Evolutionary conservation across 768 basidiomycete species (phyloP).

Genomic region (Amanita pseudoporphyria): DNA sequence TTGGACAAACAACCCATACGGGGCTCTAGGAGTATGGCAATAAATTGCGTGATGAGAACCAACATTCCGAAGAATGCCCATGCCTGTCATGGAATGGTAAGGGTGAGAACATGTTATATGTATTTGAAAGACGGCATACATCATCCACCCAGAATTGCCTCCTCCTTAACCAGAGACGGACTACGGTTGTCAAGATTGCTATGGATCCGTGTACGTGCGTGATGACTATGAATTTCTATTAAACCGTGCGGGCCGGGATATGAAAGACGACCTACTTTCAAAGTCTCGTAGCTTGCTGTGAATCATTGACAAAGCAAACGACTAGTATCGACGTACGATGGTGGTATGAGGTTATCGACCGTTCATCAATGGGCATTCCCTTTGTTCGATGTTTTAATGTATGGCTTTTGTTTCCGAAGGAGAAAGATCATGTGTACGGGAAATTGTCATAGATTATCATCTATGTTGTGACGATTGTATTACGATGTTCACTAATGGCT

Average conservation of each 20-base stretch:
- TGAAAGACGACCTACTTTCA: neutral
- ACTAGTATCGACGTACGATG: no score
- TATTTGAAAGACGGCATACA: slow-evolving; percentile 13
- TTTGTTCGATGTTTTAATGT: no score
- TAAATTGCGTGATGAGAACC: slow-evolving; percentile 18
- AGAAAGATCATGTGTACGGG: no score
- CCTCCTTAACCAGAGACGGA: slow-evolving; percentile 23
- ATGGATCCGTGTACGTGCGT: slow-evolving; percentile 23
- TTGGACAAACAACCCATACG: slow-evolving; percentile 8
- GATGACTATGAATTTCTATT: slow-evolving; percentile 16
- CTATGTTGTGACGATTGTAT: no score
- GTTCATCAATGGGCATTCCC: no score
- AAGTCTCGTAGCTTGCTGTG: neutral
- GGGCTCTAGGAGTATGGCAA: slow-evolving; percentile 21
- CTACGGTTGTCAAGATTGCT: slow-evolving; percentile 21
- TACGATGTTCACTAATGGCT: no score
- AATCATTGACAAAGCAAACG: neutral
- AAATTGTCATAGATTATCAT: no score
- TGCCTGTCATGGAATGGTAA: slow-evolving; percentile 14
- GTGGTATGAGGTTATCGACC: no score
- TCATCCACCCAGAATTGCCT: slow-evolving; percentile 27
- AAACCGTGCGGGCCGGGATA: neutral
- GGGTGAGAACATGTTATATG: neutral
- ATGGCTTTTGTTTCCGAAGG: no score
- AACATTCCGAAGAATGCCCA: slow-evolving; percentile 22